phyloP scores from a whole-genome alignment of 345 rosid species.

The Rhizophora mangle region DNA sequence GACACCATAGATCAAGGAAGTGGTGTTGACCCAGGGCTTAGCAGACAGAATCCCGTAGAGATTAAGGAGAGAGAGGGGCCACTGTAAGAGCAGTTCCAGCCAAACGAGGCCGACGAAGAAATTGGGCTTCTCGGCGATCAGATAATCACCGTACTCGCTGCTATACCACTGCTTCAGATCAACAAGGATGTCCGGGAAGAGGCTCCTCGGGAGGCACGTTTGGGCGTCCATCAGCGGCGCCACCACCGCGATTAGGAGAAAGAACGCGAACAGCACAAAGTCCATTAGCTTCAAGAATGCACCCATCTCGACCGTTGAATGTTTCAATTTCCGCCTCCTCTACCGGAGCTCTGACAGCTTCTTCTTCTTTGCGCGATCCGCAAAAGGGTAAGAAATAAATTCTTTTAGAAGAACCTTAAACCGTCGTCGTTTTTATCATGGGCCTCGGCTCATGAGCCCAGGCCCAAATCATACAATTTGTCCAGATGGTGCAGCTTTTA shows the following conservation, averaged over 20 bases:
- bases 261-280: slow-evolving; percentile 47
- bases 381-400: no score
- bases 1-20: slow-evolving; percentile 73
- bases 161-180: slow-evolving; percentile 45
- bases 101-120: slow-evolving; percentile 69
- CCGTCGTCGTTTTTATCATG: no score
- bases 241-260: slow-evolving; percentile 44
- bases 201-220: slow-evolving; percentile 40
- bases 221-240: slow-evolving; percentile 66
- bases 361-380: no score
- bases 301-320: slow-evolving; percentile 37
- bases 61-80: slow-evolving; percentile 70
- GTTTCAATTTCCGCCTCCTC: no score
- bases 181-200: slow-evolving; percentile 53
- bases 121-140: slow-evolving; percentile 60
- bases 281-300: slow-evolving; percentile 55
- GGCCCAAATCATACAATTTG: no score
- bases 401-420: no score
- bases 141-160: slow-evolving; percentile 55
- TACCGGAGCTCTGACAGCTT: no score
- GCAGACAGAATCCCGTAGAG: slow-evolving; percentile 50
- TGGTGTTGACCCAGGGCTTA: slow-evolving; percentile 64
- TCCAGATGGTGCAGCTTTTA: no score
- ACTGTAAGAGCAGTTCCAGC: slow-evolving; percentile 64
- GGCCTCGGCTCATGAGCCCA: no score